Percentiles rank a stretch among this genome's conserved stretches.
phyloP scores from a whole-genome alignment of 345 rosid genomes.

The Eucalyptus pumila region DNA sequence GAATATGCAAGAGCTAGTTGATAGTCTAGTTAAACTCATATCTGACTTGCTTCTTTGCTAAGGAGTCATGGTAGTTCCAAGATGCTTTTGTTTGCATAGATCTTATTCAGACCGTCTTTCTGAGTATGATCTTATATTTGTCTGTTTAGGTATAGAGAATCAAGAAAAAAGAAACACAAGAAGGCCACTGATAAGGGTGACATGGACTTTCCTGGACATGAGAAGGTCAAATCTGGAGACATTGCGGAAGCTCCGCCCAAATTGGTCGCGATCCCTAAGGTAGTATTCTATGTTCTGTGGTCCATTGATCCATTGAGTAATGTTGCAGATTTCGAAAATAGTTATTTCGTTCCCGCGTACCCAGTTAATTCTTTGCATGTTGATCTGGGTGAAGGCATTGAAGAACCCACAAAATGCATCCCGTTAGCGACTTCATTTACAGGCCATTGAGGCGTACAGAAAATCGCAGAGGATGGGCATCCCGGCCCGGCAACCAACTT shows the following conservation, averaged over 20 bases:
- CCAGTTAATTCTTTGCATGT: background rate
- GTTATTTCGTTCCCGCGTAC: background rate
- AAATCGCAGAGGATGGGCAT: conserved; percentile 53
- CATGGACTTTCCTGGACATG: conserved; percentile 53
- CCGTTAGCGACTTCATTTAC: conserved; percentile 56
- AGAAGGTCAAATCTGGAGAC: conserved; percentile 68
- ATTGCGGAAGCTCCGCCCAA: conserved; percentile 85
- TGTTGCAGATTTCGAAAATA: background rate
- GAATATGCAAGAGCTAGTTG: background rate
- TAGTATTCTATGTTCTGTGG: background rate
- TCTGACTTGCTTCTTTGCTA: background rate
- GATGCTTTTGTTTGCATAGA: background rate
- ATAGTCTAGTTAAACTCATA: background rate
- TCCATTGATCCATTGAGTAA: background rate
- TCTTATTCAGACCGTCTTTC: background rate
- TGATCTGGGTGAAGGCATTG: conserved; percentile 20
- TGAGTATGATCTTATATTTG: background rate
- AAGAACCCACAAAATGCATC: conserved; percentile 41
- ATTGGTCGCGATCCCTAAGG: conserved; percentile 55
- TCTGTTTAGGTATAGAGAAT: conserved; percentile 43
- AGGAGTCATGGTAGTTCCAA: background rate
- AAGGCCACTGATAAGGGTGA: conserved; percentile 28
- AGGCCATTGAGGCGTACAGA: conserved; percentile 72
- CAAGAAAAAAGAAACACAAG: conserved; percentile 56
- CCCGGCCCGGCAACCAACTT: conserved; percentile 59